These are phyloP conservation scores for Neurospora tetrasperma DNA, from an alignment of 495 filamentous ascomycete genomes.

Conservation along the genomic window DNA sequence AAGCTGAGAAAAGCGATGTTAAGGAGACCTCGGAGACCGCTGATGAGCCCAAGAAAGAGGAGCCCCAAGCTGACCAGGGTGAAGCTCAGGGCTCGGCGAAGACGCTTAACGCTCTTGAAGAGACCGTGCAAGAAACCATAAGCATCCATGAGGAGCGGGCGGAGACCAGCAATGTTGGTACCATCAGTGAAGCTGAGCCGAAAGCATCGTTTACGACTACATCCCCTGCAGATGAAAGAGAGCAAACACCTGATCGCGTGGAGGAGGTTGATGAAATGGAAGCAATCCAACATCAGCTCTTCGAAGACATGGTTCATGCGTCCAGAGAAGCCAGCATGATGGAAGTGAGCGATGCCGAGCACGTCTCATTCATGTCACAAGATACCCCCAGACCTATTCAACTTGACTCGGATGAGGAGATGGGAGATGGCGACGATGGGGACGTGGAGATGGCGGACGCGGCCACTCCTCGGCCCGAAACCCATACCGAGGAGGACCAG, in stretches of 20 bases:
- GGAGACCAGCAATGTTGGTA: neutral
- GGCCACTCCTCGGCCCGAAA: neutral
- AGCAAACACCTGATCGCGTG: neutral
- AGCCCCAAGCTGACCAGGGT: neutral
- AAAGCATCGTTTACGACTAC: neutral
- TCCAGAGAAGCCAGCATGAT: neutral
- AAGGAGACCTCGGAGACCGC: neutral
- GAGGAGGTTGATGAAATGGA: neutral
- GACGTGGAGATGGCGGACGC: constrained; percentile 8
- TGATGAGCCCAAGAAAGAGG: neutral
- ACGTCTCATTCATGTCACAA: neutral
- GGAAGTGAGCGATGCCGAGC: neutral
- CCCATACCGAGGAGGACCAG: neutral
- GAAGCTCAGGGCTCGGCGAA: neutral
- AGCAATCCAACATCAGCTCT: neutral
- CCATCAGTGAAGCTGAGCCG: neutral
- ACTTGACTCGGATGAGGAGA: neutral
- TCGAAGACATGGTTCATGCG: neutral
- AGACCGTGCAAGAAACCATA: neutral
- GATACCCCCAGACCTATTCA: neutral
- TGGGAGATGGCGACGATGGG: constrained; percentile 6
- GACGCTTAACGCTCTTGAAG: neutral
- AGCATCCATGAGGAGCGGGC: neutral
- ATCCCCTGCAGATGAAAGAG: neutral
- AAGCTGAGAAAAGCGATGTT: neutral